Evolutionary conservation across 2,329 filamentous ascomycete genomes (phyloP), one percentile per base, ranked within the genome.

Genomic region (Neonectria punicea): DNA sequence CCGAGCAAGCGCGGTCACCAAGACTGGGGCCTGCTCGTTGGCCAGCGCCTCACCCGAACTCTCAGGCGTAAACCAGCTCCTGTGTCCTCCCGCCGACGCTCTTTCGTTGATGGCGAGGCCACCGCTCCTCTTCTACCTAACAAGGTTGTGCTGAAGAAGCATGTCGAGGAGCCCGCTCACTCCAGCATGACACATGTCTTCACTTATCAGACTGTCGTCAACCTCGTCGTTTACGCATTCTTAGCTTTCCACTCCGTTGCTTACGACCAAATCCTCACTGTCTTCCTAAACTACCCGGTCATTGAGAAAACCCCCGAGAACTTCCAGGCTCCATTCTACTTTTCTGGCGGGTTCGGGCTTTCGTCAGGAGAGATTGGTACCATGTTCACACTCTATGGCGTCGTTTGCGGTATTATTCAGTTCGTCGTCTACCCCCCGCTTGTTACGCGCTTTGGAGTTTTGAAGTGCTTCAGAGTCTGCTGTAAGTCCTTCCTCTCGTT

Each of bases 181-280:
- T 78, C 80, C 0, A 82, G 80, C 9, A 85, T 90, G 76, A 78
- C 77, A 11, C 88, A 93, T 66, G 90, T 96, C 7, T 90, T 97
- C 71, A 91, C 89, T 0, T 84, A 83, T 1, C 93, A 97, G 78
- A 92, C 93, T 1, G 84, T 86, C 34, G 84, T 96, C 60, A 92
- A 94, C 69, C 84, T 98, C 1, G 67, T 93, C 2, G 86, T 90
- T 0, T 98, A 98, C 79, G 91, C 91, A 1, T 84, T 96, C 54
- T 84, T 98, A 18, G 92, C 93, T 0, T 85, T 97, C 53, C 94
- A 97, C 78, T 90, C 89, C 0, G 89, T 97, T 43, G 90, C 93
- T 1, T 98, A 90, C 75, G 95, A 98, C 78, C 94, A 97, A 75
- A 85, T 95, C 2, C 87, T 98, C 1, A 92, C 94, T 3, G 93